A percentile compares a stretch with the other conserved stretches of the same genome.
Conservation (phyloP, 805 yeast species). For the Dipodascus albidus region DNA sequence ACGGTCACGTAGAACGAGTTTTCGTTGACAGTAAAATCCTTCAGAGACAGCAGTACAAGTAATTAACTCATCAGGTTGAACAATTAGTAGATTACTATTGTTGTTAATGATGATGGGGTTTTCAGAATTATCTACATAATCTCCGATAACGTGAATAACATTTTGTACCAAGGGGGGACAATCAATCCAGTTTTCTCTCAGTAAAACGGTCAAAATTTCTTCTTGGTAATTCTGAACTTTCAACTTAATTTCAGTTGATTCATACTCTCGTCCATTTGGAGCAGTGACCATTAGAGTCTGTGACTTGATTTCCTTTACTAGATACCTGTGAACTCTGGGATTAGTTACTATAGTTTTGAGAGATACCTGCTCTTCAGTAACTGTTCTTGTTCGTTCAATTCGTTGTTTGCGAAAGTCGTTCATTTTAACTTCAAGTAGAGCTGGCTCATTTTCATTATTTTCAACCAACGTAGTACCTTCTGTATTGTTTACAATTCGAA, state of each 20-base stretch:
- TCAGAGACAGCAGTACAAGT: slow-evolving; percentile 78
- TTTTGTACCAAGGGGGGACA: slow-evolving; percentile 19
- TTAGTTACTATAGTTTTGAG: slow-evolving; percentile 8
- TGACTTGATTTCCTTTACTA: slow-evolving; percentile 3
- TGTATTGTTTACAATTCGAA: background rate
- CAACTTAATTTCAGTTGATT: background rate
- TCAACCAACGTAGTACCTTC: background rate
- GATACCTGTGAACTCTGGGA: slow-evolving; percentile 12
- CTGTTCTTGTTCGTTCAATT: slow-evolving; percentile 4
- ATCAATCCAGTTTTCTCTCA: slow-evolving; percentile 22
- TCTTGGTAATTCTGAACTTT: background rate
- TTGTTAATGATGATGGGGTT: slow-evolving; percentile 38
- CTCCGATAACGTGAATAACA: slow-evolving; percentile 23
- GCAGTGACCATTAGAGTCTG: background rate
- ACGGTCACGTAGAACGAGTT: slow-evolving; percentile 48
- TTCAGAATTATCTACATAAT: slow-evolving; percentile 9
- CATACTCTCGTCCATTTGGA: background rate
- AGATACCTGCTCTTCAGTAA: background rate
- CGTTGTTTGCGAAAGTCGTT: slow-evolving; percentile 3
- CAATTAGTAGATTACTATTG: slow-evolving; percentile 49
- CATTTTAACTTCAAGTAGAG: background rate
- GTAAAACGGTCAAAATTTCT: slow-evolving; percentile 1
- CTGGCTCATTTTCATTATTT: background rate
- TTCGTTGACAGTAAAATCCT: slow-evolving; percentile 61
- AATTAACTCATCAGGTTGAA: slow-evolving; percentile 74